phyloP scores from a whole-genome alignment of 345 rosid species.

The Viola odorata region DNA sequence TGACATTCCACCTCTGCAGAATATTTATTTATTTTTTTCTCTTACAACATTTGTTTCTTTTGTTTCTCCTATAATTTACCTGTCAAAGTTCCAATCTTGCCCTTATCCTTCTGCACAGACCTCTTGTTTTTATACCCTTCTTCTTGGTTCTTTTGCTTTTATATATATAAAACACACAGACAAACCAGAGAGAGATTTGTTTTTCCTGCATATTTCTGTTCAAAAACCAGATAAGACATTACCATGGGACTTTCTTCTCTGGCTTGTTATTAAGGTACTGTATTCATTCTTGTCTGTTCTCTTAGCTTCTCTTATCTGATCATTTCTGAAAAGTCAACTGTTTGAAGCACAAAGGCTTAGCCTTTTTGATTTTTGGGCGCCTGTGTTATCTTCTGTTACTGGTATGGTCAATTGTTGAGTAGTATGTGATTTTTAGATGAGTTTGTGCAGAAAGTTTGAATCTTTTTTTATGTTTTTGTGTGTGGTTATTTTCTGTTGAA shows the following conservation, averaged over 20 bases:
- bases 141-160: background rate
- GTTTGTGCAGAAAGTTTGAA: background rate
- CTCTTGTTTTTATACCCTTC: background rate
- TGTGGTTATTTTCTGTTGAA: constrained; percentile 7
- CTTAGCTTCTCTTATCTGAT: constrained; percentile 3
- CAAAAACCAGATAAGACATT: constrained; percentile 14
- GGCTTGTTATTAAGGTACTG: constrained; percentile 26
- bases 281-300: background rate
- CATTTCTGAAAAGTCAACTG: constrained; percentile 7
- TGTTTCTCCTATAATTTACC: background rate
- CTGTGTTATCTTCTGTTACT: constrained; percentile 1
- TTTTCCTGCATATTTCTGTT: constrained; percentile 12
- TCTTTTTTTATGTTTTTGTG: background rate
- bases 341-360: background rate
- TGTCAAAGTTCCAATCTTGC: background rate
- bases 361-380: constrained; percentile 6
- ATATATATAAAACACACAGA: background rate
- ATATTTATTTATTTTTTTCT: background rate
- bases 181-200: background rate
- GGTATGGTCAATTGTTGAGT: too few species aligned
- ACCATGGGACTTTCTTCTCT: constrained; percentile 12
- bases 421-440: background rate
- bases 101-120: background rate
- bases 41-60: background rate
- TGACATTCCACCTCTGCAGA: constrained; percentile 16